Conservation (phyloP, 108 stramenopile genomes). For the Skeletonema marinoi region DNA sequence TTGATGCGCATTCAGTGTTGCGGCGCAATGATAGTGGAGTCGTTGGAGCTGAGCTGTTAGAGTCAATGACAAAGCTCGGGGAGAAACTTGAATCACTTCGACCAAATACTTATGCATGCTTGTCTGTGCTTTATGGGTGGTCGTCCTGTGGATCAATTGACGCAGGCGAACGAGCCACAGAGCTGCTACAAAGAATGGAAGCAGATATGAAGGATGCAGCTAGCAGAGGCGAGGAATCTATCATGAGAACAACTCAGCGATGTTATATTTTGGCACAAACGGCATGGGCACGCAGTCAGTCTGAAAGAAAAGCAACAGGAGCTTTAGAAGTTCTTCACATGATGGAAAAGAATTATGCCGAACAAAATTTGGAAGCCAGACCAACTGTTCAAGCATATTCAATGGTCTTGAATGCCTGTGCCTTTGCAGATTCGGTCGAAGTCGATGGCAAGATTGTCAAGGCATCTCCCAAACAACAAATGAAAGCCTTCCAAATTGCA, state of each 20-base stretch:
- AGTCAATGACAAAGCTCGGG: conserved; percentile 50
- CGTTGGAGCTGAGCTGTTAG: conserved; percentile 58
- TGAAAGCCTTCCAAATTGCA: conserved; percentile 65
- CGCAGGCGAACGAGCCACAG: conserved; percentile 59
- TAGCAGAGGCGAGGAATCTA: conserved; percentile 44
- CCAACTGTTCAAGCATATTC: conserved; percentile 62
- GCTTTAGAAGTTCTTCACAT: conserved; percentile 58
- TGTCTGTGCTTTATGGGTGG: conserved; percentile 65
- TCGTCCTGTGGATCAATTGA: conserved; percentile 52
- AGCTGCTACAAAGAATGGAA: conserved; percentile 59
- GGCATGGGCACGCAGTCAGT: conserved; percentile 58
- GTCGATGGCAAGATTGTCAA: conserved; percentile 28
- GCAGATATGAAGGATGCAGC: conserved; percentile 33
- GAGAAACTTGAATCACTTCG: conserved; percentile 41
- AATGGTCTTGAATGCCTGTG: conserved; percentile 73
- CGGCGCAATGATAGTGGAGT: conserved; percentile 64
- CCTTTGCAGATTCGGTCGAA: conserved; percentile 54
- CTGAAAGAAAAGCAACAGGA: conserved; percentile 54
- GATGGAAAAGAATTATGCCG: conserved; percentile 49
- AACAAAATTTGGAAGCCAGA: conserved; percentile 46
- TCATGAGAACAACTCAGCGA: conserved; percentile 47
- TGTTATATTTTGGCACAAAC: conserved; percentile 60
- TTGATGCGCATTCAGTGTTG: conserved; percentile 65
- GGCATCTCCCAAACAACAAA: conserved; percentile 40
- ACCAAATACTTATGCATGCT: conserved; percentile 60